Evolutionary conservation across 257 asterid species (phyloP), one percentile per base, ranked within the genome.

Genomic region (Petunia axillaris): DNA sequence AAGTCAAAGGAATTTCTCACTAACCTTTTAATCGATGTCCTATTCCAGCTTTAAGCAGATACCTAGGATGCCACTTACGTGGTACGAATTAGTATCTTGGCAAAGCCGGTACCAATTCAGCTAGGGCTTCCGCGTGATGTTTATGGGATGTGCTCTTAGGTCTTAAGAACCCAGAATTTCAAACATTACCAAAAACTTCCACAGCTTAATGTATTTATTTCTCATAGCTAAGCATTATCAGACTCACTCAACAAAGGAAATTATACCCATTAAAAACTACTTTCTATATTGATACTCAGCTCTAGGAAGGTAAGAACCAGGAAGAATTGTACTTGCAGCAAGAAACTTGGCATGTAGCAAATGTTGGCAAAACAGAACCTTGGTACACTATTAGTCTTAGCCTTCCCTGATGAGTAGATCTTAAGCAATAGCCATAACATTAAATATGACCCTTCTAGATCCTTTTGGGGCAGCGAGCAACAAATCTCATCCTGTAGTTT

Each of bases 261-360:
- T 44, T n/a, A 44, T 25, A 25, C 25, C 25, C 25, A 25, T 25
- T 25, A 25, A 68, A 68, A 8, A 44, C 8, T 16, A 11, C 35
- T 68, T 10, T 44, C 55, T 16, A 44, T 67, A 67, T 67, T 8
- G 1, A 67, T 0, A 67, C 75, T 43, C 55, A 67, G 8, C 55
- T 67, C 55, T 67, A 67, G 75, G 55, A 2, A 65, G 4, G 52
- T 65, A 65, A 44, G 76, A 68, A 16, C 44, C 76, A 68, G 8
- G 76, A 16, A 44, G 16, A 8, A 1, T 16, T n/a, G 76, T 43
- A 68, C 40, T n/a, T 44, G 16, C 11, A 39, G 11, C n/a, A 1
- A n/a, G n/a, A 39, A 44, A 44, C 76, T 43, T 40, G 44, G n/a
- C 4, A 16, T 44, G 46, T 44, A 68, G 76, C 76, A 68, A 25